Percentiles rank a stretch among this genome's conserved stretches.
Conservation (phyloP, 2,329 filamentous ascomycete species). For the Hirsutella thompsonii region DNA sequence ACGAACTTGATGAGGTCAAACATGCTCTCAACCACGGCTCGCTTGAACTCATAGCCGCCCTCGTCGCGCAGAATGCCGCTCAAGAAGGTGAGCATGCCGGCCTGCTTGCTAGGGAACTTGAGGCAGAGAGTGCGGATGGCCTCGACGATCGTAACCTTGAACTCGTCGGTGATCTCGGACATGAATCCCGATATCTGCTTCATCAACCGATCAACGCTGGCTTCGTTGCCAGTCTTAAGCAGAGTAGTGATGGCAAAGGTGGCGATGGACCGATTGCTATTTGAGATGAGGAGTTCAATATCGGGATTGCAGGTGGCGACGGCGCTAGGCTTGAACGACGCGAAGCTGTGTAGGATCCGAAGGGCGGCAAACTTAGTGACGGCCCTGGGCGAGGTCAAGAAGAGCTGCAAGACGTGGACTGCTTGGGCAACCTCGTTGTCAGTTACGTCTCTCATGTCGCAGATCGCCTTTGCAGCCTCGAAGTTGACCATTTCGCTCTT, state of each 20-base stretch:
- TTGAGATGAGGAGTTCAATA: slow-evolving; percentile 92
- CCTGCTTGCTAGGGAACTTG: slow-evolving; percentile 97
- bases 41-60: slow-evolving; percentile 97
- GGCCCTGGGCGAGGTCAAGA: slow-evolving; percentile 87
- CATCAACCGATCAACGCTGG: slow-evolving; percentile 92
- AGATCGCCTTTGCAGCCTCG: slow-evolving; percentile 95
- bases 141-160: slow-evolving; percentile 99
- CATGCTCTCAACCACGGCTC: slow-evolving; percentile 95
- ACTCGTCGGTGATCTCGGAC: slow-evolving; percentile 98
- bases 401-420: slow-evolving; percentile 89
- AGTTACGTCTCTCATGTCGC: slow-evolving; percentile 84
- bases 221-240: slow-evolving; percentile 96
- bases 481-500: slow-evolving; percentile 99
- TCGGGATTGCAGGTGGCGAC: slow-evolving; percentile 93
- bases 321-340: slow-evolving; percentile 87
- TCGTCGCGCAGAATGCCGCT: slow-evolving; percentile 95
- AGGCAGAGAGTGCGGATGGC: slow-evolving; percentile 92
- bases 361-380: slow-evolving; percentile 98
- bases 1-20: slow-evolving; percentile 99
- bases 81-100: slow-evolving; percentile 92
- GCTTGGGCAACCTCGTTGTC: slow-evolving; percentile 86
- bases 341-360: slow-evolving; percentile 90
- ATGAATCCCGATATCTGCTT: slow-evolving; percentile 98
- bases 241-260: slow-evolving; percentile 97
- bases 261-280: slow-evolving; percentile 92